Base-by-base conservation (phyloP, 1,284 basidiomycete genomes). In the Mycosarcoma mackinlayi region DNA sequence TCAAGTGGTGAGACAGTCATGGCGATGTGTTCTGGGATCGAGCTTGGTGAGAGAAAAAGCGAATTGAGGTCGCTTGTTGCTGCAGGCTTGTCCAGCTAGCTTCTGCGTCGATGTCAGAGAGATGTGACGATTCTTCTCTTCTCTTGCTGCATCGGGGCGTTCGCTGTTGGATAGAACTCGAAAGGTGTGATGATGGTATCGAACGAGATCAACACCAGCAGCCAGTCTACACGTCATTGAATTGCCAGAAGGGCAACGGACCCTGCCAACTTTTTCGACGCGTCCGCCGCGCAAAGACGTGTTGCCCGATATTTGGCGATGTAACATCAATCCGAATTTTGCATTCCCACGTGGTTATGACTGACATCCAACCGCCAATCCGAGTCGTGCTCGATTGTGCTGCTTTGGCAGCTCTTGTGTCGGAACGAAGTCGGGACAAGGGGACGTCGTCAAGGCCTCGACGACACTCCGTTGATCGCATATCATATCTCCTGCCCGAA, bases 1-100 rank as follows among this genome's bases (percentile, higher is more conserved):
- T 68, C 65, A n/a, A 67, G 54, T 7, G 63, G 56, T 31, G 63
- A 60, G n/a, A 48, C 42, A 5, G 63, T 35, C 63, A 59, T 66
- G 25, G n/a, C 25, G 49, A 28, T 14, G 1, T 25, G 28, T n/a
- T 19, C 5, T 30, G 24, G 11, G 38, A n/a, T n/a, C 4, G 11
- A 16, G 18, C 30, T 18, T 16, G 8, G 41, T 44, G 27, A 11
- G 11, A 13, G 19, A 8, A 23, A 23, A 38, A 21, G 4, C 27
- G 14, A 28, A 25, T 42, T 16, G 10, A 45, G 30, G 11, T 24
- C 5, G 42, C 13, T n/a, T 34, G 24, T 27, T 41, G 39, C 14
- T 31, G 8, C 30, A 2, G 30, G 30, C 30, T 8, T 10, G 9
- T 8, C 30, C 1, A 31, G 8, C 8, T 4, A 14, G 30, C 14